These are phyloP conservation scores for Lactarius hengduanensis DNA, from an alignment of 768 basidiomycete species.

Conservation along the genomic window DNA sequence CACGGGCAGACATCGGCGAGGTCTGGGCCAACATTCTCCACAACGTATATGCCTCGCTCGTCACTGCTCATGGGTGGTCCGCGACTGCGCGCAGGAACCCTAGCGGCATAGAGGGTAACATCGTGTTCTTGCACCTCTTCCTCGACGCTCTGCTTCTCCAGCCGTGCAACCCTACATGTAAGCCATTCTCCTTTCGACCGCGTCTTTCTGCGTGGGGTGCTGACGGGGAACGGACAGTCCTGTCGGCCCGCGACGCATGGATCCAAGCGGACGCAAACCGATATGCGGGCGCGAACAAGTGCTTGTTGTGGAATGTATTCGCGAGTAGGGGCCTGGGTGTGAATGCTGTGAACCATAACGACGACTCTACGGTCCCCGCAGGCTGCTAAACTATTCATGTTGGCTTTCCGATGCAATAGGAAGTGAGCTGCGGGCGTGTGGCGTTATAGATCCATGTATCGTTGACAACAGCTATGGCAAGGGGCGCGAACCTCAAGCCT, in stretches of 20 bases:
- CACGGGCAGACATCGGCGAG: constrained; percentile 50
- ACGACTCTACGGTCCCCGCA: constrained; percentile 35
- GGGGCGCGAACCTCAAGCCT: background rate
- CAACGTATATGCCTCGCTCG: constrained; percentile 39
- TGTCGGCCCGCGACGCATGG: constrained; percentile 49
- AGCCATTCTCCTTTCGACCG: constrained; percentile 24
- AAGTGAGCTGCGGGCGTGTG: too few relatives aligned
- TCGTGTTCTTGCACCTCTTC: constrained; percentile 52
- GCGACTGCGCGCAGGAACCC: constrained; percentile 43
- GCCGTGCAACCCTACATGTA: constrained; percentile 50
- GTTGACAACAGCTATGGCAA: too few relatives aligned
- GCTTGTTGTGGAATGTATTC: constrained; percentile 46
- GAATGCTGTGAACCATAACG: constrained; percentile 37
- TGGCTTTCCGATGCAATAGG: background rate
- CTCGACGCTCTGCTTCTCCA: constrained; percentile 51
- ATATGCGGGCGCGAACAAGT: constrained; percentile 46
- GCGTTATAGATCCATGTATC: too few relatives aligned
- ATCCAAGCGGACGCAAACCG: constrained; percentile 52
- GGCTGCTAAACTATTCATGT: constrained; percentile 30
- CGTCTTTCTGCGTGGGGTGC: background rate
- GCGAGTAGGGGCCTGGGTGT: constrained; percentile 52
- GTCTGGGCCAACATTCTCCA: constrained; percentile 50
- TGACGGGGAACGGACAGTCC: constrained; percentile 34
- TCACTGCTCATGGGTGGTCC: constrained; percentile 34
- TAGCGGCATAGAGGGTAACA: constrained; percentile 43